phyloP scores from a whole-genome alignment of 140 eudicot genomes.

The Erigeron philadelphicus region DNA sequence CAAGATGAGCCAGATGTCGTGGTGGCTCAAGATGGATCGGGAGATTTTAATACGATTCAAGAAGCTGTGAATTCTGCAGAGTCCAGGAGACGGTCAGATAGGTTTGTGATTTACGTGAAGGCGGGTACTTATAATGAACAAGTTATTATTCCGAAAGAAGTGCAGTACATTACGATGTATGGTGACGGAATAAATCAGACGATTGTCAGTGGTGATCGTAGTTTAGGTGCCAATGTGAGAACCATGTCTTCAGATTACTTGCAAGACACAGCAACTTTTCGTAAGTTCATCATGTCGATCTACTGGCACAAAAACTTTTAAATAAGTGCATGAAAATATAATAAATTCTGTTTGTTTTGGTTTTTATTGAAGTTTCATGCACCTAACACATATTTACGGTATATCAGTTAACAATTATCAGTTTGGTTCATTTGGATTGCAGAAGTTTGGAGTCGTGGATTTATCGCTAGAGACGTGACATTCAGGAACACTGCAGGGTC shows the following conservation, averaged over 20 bases:
- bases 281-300: not conserved
- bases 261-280: conserved; percentile 14
- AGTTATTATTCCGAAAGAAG: conserved; percentile 16
- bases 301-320: not conserved
- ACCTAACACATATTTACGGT: too few relatives aligned
- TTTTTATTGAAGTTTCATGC: too few relatives aligned
- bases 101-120: conserved; percentile 44
- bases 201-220: conserved; percentile 32
- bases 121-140: conserved; percentile 51
- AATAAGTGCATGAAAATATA: too few relatives aligned
- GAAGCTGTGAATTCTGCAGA: conserved; percentile 48
- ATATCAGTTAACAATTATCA: too few relatives aligned
- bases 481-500: conserved; percentile 42
- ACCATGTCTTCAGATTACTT: not conserved
- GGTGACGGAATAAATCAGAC: conserved; percentile 51
- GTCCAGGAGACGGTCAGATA: conserved; percentile 22
- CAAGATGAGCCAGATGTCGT: conserved; percentile 38
- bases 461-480: conserved; percentile 32
- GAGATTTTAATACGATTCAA: conserved; percentile 35
- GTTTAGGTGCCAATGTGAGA: conserved; percentile 1
- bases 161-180: conserved; percentile 25
- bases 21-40: conserved; percentile 68
- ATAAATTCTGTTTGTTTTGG: too few relatives aligned
- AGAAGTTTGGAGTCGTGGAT: conserved; percentile 39
- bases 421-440: not conserved